Percentiles rank a stretch among this genome's conserved stretches.
phyloP scores from a whole-genome alignment of 805 yeast species.

The Tetrapisispora iriomotensis region DNA sequence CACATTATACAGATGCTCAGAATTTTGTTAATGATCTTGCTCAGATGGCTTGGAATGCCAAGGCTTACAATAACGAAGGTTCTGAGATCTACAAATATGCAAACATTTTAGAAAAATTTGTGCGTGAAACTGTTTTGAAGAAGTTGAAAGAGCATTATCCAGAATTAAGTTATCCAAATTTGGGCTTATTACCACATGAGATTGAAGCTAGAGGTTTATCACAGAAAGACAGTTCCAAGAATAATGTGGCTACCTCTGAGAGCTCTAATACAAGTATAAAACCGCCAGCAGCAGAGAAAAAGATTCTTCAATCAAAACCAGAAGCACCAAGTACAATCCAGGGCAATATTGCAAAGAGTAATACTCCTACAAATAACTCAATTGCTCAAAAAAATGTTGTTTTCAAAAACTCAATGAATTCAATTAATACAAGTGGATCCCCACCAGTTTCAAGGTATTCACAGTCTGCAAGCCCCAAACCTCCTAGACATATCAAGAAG shows the following conservation, averaged over 20 bases:
- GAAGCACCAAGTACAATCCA: too few species aligned
- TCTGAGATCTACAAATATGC: slow-evolving; percentile 63
- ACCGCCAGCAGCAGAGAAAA: too few species aligned
- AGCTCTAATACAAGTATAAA: not conserved
- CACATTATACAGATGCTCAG: slow-evolving; percentile 50
- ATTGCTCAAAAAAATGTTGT: not conserved
- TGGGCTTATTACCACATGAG: slow-evolving; percentile 61
- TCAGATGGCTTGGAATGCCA: slow-evolving; percentile 86
- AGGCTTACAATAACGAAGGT: slow-evolving; percentile 65
- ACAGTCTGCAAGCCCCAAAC: slow-evolving; percentile 17
- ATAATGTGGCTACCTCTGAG: not conserved
- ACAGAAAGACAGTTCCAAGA: not conserved
- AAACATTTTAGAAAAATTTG: slow-evolving; percentile 36
- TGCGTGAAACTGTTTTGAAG: slow-evolving; percentile 30
- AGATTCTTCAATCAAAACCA: too few species aligned
- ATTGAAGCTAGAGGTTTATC: not conserved
- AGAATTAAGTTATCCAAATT: slow-evolving; percentile 35
- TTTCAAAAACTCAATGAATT: not conserved
- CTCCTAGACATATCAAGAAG: slow-evolving; percentile 13
- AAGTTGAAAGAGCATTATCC: slow-evolving; percentile 27
- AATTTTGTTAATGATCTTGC: slow-evolving; percentile 69
- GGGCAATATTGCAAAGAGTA: too few species aligned
- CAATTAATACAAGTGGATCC: slow-evolving; percentile 1
- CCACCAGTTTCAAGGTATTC: not conserved
- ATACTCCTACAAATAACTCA: slow-evolving; percentile 2